phyloP scores from a whole-genome alignment of 169 alveolate genomes.

The Plasmodium knowlesi region DNA sequence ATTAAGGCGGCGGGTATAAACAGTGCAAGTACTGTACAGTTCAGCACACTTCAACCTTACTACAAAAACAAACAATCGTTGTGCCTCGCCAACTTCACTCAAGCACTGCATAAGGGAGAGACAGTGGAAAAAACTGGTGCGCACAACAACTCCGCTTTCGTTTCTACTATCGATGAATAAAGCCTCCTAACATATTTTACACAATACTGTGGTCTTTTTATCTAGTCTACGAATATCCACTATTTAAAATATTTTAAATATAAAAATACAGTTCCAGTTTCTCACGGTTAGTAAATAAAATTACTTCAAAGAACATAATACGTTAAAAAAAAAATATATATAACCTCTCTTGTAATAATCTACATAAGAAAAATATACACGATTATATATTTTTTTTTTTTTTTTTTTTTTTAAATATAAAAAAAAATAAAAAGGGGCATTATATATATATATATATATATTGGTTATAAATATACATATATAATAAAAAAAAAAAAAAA shows the following conservation, averaged over 20 bases:
- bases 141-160: background rate
- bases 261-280: background rate
- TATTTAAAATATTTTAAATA: background rate
- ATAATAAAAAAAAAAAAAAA: background rate
- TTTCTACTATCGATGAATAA: background rate
- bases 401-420: background rate
- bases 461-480: background rate
- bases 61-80: background rate
- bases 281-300: conserved; percentile 1
- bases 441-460: background rate
- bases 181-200: background rate
- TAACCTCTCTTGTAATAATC: background rate
- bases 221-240: background rate
- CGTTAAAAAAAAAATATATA: background rate
- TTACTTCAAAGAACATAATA: background rate
- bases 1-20: background rate
- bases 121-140: background rate
- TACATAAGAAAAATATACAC: background rate
- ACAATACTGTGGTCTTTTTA: too few species aligned
- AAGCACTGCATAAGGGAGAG: background rate
- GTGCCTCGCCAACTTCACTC: background rate
- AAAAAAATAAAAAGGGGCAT: background rate
- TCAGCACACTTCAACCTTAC: background rate
- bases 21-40: too few species aligned
- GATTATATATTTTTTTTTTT: background rate